Conservation (phyloP, 805 yeast genomes). For the Scheffersomyces ergatensis region DNA sequence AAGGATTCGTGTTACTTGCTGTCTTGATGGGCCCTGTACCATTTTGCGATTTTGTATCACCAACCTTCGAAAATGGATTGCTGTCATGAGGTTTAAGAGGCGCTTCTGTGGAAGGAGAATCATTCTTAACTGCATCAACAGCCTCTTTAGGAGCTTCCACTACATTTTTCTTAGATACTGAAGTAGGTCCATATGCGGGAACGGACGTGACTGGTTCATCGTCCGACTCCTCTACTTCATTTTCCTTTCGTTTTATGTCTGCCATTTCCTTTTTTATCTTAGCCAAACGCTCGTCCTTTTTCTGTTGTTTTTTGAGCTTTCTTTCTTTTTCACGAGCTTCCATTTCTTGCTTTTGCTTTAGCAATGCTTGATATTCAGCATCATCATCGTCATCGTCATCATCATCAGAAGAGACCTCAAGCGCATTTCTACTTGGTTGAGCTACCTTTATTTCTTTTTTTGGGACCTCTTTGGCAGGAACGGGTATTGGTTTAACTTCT, state of each 20-base stretch:
- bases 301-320: conserved; percentile 51
- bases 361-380: conserved; percentile 48
- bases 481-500: conserved; percentile 1
- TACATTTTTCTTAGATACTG: background rate
- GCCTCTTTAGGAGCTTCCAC: conserved; percentile 2
- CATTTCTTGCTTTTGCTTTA: conserved; percentile 40
- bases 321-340: conserved; percentile 43
- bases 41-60: too few species aligned
- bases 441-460: conserved; percentile 5
- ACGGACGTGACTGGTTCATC: conserved; percentile 17
- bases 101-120: conserved; percentile 6
- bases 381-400: conserved; percentile 47
- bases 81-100: conserved; percentile 30
- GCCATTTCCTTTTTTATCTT: conserved; percentile 59
- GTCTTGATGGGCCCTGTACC: background rate
- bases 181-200: conserved; percentile 19
- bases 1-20: conserved; percentile 41
- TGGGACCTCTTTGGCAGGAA: background rate
- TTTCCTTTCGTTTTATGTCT: conserved; percentile 37
- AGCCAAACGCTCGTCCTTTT: conserved; percentile 60
- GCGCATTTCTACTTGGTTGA: conserved; percentile 8
- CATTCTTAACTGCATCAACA: conserved; percentile 4
- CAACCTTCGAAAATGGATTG: conserved; percentile 50
- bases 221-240: conserved; percentile 34
- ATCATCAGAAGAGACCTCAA: conserved; percentile 22